phyloP scores from a whole-genome alignment of 306 rosid genomes.

The Vigna mungo region DNA sequence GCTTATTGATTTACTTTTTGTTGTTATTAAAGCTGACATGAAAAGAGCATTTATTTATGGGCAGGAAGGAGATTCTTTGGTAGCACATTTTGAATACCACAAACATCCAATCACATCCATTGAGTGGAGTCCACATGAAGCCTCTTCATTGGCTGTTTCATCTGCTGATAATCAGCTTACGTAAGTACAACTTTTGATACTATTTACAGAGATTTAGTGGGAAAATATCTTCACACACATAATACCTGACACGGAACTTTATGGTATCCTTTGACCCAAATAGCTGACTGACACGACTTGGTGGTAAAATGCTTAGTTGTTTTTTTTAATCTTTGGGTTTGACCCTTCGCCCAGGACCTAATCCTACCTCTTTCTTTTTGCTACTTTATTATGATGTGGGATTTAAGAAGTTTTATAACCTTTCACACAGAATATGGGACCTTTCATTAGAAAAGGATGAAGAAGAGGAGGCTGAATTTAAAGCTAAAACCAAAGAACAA shows the following conservation, averaged over 20 bases:
- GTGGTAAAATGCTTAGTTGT: background rate
- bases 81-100: constrained; percentile 90
- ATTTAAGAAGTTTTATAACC: constrained; percentile 20
- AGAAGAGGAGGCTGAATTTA: constrained; percentile 96
- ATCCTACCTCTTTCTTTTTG: background rate
- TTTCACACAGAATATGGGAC: constrained; percentile 88
- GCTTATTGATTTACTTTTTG: background rate
- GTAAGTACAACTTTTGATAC: constrained; percentile 59
- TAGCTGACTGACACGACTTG: too few relatives aligned
- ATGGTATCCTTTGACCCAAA: too few relatives aligned
- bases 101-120: constrained; percentile 90
- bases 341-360: background rate
- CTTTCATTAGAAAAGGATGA: constrained; percentile 92
- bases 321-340: background rate
- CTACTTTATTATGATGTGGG: background rate
- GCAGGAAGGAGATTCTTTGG: constrained; percentile 82
- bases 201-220: too few relatives aligned
- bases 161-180: constrained; percentile 96
- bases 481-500: constrained; percentile 75
- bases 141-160: constrained; percentile 85
- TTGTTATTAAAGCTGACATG: constrained; percentile 35
- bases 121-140: constrained; percentile 97
- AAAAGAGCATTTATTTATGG: constrained; percentile 38
- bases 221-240: too few relatives aligned
- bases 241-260: too few relatives aligned